Evolutionary conservation across 2,329 filamentous ascomycete species (phyloP), one percentile per base, ranked within the genome.

Genomic region (Sporothrix humicola): DNA sequence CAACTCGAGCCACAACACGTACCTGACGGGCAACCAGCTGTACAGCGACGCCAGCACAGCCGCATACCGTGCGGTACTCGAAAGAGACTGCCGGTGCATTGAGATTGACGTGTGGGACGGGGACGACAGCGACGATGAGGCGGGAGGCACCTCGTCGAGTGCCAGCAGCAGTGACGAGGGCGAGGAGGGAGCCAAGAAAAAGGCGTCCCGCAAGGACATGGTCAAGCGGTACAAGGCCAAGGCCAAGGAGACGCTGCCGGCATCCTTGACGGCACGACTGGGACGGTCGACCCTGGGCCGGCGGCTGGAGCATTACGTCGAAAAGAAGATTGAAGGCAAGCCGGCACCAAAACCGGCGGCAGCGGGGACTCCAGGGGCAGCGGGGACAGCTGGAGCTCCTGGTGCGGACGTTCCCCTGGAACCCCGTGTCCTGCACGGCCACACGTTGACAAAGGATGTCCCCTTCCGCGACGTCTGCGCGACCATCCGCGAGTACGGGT

Each of bases 41-140:
- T 93, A 89, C 74, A 95, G 94, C 77, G 90, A 92, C 75, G 96
- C 94, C 71, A 97, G 94, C 80, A 94, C 93, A 0, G 92, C 94
- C 77, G 92, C 93, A 2, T 98, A 98, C 84, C 93, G 93, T 77
- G 91, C 91, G 69, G 93, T 95, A 10, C 85, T 98, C 73, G 88
- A 94, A 77, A 90, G 93, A 70, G 94, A 94, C 1, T 97, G 95
- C 78, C 91, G 95, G 20, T 98, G 95, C 82, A 91, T 98, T 74
- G 95, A 98, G 83, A 93, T 98, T 74, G 95, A 98, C 79, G 97
- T 96, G 78, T 98, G 95, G 95, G 93, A 98, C 80, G 95, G 95
- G 58, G 90, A 92, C 48, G 66, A 61, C 65, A 56, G 54, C 44
- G 71, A 65, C 31, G 37, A 54, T 9, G 58, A 66, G n/a, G 44